Percentiles rank a stretch among this genome's conserved stretches.
Conservation (phyloP, 257 asterid species). For the Misopates orontium region DNA sequence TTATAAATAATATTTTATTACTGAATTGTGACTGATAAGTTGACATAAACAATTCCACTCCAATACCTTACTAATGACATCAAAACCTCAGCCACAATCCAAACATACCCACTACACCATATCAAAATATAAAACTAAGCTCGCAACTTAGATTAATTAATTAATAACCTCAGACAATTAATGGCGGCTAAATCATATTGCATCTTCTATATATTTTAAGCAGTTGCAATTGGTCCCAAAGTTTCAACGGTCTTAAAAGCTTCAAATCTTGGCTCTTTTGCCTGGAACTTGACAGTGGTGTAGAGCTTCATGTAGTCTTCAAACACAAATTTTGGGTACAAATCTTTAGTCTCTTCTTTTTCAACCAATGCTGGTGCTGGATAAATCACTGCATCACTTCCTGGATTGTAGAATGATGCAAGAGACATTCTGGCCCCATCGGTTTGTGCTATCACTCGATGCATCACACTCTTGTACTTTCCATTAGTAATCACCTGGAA, state of each 20-base stretch:
- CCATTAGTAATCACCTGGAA: slow-evolving; percentile 60
- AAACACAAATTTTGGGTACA: slow-evolving; percentile 58
- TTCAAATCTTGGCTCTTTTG: slow-evolving; percentile 67
- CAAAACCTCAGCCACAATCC: too few relatives aligned
- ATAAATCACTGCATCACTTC: slow-evolving; percentile 55
- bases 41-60: too few relatives aligned
- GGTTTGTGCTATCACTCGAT: slow-evolving; percentile 57
- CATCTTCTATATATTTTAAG: slow-evolving; percentile 12
- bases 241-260: slow-evolving; percentile 44
- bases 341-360: slow-evolving; percentile 27
- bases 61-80: too few relatives aligned
- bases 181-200: too few relatives aligned
- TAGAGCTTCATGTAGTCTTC: slow-evolving; percentile 71
- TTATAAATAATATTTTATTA: too few relatives aligned
- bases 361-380: slow-evolving; percentile 56
- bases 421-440: slow-evolving; percentile 60
- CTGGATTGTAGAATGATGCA: slow-evolving; percentile 68
- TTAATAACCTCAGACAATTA: too few relatives aligned
- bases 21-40: too few relatives aligned
- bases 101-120: too few relatives aligned
- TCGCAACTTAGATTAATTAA: too few relatives aligned
- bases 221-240: slow-evolving; percentile 45
- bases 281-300: slow-evolving; percentile 55
- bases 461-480: slow-evolving; percentile 62
- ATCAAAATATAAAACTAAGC: too few relatives aligned